Base-by-base conservation (phyloP, 139 green algal species). In the Chlorella sorokiniana region DNA sequence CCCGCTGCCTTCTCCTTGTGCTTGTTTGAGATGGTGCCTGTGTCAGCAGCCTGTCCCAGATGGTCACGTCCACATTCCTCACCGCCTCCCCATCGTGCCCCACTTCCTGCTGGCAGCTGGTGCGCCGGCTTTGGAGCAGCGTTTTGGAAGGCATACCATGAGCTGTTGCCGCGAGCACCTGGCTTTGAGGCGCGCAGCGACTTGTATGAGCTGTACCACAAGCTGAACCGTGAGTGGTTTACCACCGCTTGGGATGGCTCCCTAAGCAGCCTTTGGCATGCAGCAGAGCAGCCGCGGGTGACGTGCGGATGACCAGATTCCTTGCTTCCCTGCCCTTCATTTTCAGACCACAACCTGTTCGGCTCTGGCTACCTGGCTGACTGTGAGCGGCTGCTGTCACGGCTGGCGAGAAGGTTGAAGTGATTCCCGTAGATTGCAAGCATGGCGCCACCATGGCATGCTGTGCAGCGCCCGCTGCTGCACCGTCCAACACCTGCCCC, bases 131-230 rank as follows among this genome's bases (percentile, higher is more conserved):
- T 96, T 85, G 81, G 61, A 5, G 54, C 27, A 20, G 63, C 51
- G 5, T 95, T 95, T 69, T 95, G 89, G 90, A 37, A 56, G 1
- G 88, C 71, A 1, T 95, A 95, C 84, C 82, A 91, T 65, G 73
- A 90, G 54, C 31, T 97, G n/a, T 77, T 97, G n/a, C 93, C 93
- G 1, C 87, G 86, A 70, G 86, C 90, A 54, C 79, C 83, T 51
- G 93, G 93, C 5, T 95, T 89, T 81, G 94, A 97, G 56, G 88
- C 94, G 31, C 83, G 96, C 14, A 65, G 83, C 10, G 61, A 95
- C 61, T 81, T 99, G 29, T 98, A 99, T 84, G 74, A 83, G 45
- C 86, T 98, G 44, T 98, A 98, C 85, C 96, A 99, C 83, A 96
- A 96, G 75, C 88, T 98, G 35, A 98, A 98, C 83, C 95, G 48